Conservation (phyloP, 352 stramenopile species). For the Globisporangium camurandrum region DNA sequence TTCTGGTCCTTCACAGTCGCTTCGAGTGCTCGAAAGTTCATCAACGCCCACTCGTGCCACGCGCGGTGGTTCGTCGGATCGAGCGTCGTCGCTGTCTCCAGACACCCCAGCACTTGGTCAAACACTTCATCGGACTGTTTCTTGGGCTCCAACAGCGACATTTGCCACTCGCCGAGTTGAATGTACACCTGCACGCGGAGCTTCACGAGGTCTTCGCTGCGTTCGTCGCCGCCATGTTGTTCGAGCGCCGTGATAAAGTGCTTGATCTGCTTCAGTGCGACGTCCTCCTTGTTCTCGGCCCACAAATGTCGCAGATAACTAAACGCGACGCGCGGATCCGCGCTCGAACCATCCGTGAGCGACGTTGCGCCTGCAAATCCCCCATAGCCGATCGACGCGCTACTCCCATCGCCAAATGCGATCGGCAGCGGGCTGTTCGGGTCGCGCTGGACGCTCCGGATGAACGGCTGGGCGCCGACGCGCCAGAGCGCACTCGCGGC, state of each 20-base stretch:
- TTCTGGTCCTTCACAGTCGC: constrained; percentile 46
- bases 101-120: constrained; percentile 67
- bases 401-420: constrained; percentile 43
- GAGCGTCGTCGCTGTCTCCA: constrained; percentile 75
- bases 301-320: constrained; percentile 78
- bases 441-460: constrained; percentile 68
- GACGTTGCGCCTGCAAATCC: constrained; percentile 44
- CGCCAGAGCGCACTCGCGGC: constrained; percentile 73
- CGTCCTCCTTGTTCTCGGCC: constrained; percentile 75
- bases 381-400: constrained; percentile 28
- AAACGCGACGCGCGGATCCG: constrained; percentile 73
- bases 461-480: constrained; percentile 74
- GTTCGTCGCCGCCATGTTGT: constrained; percentile 45
- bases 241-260: constrained; percentile 83
- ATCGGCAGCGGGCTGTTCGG: constrained; percentile 57
- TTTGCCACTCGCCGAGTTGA: constrained; percentile 81
- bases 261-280: constrained; percentile 76
- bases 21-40: constrained; percentile 93
- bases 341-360: constrained; percentile 55
- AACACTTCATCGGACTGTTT: constrained; percentile 72
- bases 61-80: constrained; percentile 93
- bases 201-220: constrained; percentile 59
- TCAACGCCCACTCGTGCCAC: constrained; percentile 98
- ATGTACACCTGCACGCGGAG: constrained; percentile 84
- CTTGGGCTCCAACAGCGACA: constrained; percentile 60